Percentiles rank a stretch among this genome's conserved stretches.
Evolutionary conservation across 1,284 basidiomycete species (phyloP).

Genomic region (Inonotus obliquus): DNA sequence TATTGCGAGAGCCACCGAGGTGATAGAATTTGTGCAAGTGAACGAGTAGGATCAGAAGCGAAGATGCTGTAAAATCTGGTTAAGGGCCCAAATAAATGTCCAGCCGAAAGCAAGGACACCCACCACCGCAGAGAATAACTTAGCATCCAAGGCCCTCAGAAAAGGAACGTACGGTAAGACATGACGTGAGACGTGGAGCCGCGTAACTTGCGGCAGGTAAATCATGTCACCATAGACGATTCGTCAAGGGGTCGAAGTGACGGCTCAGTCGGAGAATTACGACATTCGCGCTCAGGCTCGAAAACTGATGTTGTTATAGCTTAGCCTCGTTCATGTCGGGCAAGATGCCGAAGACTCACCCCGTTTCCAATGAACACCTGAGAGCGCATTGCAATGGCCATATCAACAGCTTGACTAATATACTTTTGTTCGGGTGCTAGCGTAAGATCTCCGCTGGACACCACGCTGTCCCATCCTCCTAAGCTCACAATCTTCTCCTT

Average conservation of each 20-base stretch:
- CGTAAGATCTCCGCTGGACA: slow-evolving; percentile 19
- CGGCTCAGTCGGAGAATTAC: slow-evolving; percentile 25
- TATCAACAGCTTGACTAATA: slow-evolving; percentile 35
- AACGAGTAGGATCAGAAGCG: not conserved
- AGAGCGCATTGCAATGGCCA: slow-evolving; percentile 35
- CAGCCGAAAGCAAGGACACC: too few relatives aligned
- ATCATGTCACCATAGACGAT: slow-evolving; percentile 7
- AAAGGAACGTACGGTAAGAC: not conserved
- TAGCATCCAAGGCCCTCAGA: not conserved
- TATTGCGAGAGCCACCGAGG: not conserved
- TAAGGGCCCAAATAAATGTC: too few relatives aligned
- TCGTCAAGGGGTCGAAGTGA: not conserved
- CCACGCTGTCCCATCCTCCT: slow-evolving; percentile 19
- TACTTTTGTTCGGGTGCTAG: slow-evolving; percentile 28
- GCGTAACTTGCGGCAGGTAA: not conserved
- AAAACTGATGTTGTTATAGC: slow-evolving; percentile 22
- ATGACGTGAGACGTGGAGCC: not conserved
- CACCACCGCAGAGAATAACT: too few relatives aligned
- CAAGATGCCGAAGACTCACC: slow-evolving; percentile 26
- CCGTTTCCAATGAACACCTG: slow-evolving; percentile 42
- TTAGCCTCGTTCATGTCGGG: not conserved
- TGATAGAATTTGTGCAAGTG: not conserved
- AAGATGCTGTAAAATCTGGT: not conserved
- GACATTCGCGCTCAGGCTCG: slow-evolving; percentile 26
- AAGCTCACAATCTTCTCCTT: slow-evolving; percentile 20